These are phyloP conservation scores for Ophiostoma montium DNA, from an alignment of 2,329 filamentous ascomycete genomes.

Conservation along the genomic window DNA sequence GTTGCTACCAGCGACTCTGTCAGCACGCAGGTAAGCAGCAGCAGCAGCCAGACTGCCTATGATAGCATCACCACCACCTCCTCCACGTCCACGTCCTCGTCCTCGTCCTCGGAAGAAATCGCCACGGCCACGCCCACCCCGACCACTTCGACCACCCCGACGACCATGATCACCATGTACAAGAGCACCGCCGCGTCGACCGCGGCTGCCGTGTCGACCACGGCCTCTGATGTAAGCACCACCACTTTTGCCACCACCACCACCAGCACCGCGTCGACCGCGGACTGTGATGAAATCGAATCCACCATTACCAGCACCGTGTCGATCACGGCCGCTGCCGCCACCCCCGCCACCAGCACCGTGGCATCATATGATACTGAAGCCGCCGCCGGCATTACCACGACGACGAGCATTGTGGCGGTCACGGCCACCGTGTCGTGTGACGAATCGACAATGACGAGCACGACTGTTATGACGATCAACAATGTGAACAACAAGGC, in stretches of 20 bases:
- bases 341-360: not conserved
- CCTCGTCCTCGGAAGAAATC: too few relatives aligned
- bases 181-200: not conserved
- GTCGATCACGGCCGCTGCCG: not conserved
- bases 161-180: not conserved
- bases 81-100: not conserved
- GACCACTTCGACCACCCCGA: not conserved
- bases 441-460: too few relatives aligned
- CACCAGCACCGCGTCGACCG: not conserved
- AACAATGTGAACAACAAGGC: too few relatives aligned
- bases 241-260: not conserved
- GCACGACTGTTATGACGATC: not conserved
- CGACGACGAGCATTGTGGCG: too few relatives aligned
- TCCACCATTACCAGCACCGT: not conserved
- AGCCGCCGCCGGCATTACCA: too few relatives aligned
- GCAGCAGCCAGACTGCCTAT: conserved; percentile 7
- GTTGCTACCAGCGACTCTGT: conserved; percentile 6
- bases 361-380: too few relatives aligned
- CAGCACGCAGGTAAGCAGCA: conserved; percentile 7
- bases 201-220: not conserved
- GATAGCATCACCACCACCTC: too few relatives aligned
- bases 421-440: too few relatives aligned
- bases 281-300: not conserved
- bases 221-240: too few relatives aligned
- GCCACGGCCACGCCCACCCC: too few relatives aligned